Evolutionary conservation across 164 flowering plant genomes (phyloP).

Genomic region (Vitis rotundifolia): DNA sequence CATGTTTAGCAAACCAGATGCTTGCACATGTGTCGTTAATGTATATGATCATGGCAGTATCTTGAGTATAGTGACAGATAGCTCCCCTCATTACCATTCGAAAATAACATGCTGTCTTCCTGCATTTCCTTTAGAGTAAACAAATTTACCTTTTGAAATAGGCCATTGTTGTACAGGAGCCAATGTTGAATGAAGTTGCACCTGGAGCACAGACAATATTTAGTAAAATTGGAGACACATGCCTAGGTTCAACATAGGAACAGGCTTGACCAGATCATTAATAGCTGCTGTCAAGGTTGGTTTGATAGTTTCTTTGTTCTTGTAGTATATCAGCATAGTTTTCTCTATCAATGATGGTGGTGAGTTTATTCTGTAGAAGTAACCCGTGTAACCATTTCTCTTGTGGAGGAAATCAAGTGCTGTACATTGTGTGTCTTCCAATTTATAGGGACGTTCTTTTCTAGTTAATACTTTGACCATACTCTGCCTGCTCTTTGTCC

Average conservation of each 20-base stretch:
- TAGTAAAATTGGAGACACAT: slow-evolving; percentile 93
- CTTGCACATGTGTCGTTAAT: slow-evolving; percentile 77
- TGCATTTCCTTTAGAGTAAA: neutral
- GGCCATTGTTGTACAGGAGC: slow-evolving; percentile 55
- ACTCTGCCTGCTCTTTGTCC: too few species aligned
- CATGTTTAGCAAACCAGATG: slow-evolving; percentile 89
- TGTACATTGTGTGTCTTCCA: too few species aligned
- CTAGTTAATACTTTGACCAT: too few species aligned
- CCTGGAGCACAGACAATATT: slow-evolving; percentile 97
- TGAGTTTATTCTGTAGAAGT: too few species aligned
- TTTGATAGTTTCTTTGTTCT: too few species aligned
- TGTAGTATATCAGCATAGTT: too few species aligned
- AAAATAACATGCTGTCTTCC: neutral
- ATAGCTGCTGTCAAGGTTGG: slow-evolving; percentile 93
- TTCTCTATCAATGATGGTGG: too few species aligned
- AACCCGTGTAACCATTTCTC: too few species aligned
- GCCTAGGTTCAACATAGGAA: slow-evolving; percentile 98
- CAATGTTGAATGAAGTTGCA: slow-evolving; percentile 94
- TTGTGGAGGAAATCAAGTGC: too few species aligned
- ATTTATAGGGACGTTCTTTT: too few species aligned
- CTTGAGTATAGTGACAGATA: slow-evolving; percentile 91
- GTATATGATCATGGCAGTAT: slow-evolving; percentile 84
- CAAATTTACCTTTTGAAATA: slow-evolving; percentile 6
- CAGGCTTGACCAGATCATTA: slow-evolving; percentile 88
- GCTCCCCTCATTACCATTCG: slow-evolving; percentile 54